Percentiles rank a stretch among this genome's conserved stretches.
These are phyloP conservation scores for Pichia kluyveri DNA, from an alignment of 805 yeast genomes.

Conservation along the genomic window DNA sequence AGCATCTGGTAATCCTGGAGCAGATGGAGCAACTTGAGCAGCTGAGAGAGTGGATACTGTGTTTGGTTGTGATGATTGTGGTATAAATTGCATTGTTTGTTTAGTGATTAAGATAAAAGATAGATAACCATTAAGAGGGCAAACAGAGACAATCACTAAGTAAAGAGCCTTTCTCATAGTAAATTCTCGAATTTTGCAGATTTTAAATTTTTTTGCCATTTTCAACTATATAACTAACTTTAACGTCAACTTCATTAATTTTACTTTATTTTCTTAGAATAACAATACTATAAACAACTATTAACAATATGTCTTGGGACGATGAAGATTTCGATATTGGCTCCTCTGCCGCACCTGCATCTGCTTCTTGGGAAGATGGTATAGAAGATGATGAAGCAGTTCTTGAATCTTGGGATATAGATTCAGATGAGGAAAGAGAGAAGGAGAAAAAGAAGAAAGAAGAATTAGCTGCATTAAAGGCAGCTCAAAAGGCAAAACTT, in stretches of 20 bases:
- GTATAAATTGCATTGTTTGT: constrained; percentile 42
- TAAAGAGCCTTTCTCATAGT: too few species aligned
- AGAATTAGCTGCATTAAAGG: constrained; percentile 20
- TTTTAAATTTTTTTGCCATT: too few species aligned
- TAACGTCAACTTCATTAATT: too few species aligned
- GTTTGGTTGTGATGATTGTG: constrained; percentile 22
- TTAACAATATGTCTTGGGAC: constrained; percentile 22
- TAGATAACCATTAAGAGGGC: too few species aligned
- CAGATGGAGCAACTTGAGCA: constrained; percentile 52
- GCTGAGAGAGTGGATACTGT: constrained; percentile 41
- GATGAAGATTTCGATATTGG: constrained; percentile 79
- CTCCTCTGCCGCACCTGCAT: constrained; percentile 31
- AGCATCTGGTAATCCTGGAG: constrained; percentile 63
- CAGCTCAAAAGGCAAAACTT: constrained; percentile 30
- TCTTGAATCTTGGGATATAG: constrained; percentile 84
- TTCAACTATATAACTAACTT: too few species aligned
- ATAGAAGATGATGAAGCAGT: constrained; percentile 65
- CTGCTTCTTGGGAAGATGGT: constrained; percentile 75
- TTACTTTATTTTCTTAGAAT: too few species aligned
- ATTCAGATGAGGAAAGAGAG: constrained; percentile 49
- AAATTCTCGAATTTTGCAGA: too few species aligned
- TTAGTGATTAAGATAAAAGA: neutral
- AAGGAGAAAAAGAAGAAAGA: constrained; percentile 14
- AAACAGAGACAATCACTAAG: too few species aligned
- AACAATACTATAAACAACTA: too few species aligned